A percentile compares a stretch with the other conserved stretches of the same genome.
phyloP scores from a whole-genome alignment of 2,329 filamentous ascomycete genomes.

The Curvularia verruculosa region DNA sequence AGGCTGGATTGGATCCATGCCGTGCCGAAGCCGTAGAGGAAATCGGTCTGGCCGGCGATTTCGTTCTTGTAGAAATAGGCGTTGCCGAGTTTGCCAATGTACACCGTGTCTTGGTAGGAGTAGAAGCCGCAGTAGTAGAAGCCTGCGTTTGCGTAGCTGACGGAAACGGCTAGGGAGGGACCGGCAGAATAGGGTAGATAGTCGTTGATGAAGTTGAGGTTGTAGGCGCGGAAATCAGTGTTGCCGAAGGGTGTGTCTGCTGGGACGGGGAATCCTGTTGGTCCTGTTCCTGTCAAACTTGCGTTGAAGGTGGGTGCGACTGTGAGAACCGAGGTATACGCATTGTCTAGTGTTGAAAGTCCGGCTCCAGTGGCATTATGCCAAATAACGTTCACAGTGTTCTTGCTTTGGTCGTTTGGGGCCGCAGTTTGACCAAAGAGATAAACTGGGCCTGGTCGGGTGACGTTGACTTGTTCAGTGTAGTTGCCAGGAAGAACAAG shows the following conservation, averaged over 20 bases:
- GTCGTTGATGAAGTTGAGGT: conserved; percentile 69
- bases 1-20: conserved; percentile 63
- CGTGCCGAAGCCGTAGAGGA: conserved; percentile 72
- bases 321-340: conserved; percentile 66
- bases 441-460: conserved; percentile 65
- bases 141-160: conserved; percentile 68
- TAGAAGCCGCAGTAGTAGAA: conserved; percentile 72
- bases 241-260: conserved; percentile 68
- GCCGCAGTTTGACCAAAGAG: conserved; percentile 64
- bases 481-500: conserved; percentile 67
- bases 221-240: conserved; percentile 68
- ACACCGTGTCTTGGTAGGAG: conserved; percentile 73
- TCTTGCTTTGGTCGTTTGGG: conserved; percentile 55
- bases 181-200: conserved; percentile 60
- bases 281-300: conserved; percentile 65
- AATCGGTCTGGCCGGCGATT: conserved; percentile 70
- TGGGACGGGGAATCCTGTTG: conserved; percentile 67
- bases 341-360: conserved; percentile 62
- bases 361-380: conserved; percentile 60
- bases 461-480: conserved; percentile 69
- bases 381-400: conserved; percentile 65
- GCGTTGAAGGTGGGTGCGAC: conserved; percentile 69
- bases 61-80: conserved; percentile 67
- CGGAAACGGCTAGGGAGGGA: conserved; percentile 65
- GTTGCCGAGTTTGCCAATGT: conserved; percentile 70